A percentile compares a stretch with the other conserved stretches of the same genome.
phyloP scores from a whole-genome alignment of 495 filamentous ascomycete species.

The Aspergillus indologenus region DNA sequence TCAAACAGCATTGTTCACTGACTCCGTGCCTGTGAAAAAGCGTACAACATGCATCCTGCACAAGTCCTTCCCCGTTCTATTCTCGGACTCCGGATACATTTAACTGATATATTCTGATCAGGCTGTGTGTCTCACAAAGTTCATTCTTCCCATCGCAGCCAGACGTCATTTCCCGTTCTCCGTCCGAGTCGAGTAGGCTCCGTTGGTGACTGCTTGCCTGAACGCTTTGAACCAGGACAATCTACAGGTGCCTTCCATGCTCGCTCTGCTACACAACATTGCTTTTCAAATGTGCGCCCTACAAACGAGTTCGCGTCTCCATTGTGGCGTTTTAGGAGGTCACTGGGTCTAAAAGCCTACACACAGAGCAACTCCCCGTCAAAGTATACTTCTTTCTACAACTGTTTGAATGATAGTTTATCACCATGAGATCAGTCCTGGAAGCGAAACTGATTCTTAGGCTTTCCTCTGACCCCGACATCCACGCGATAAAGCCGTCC shows the following conservation, averaged over 20 bases:
- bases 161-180: background rate
- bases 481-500: slow-evolving; percentile 67
- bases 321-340: background rate
- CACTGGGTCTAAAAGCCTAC: background rate
- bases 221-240: background rate
- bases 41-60: too few relatives aligned
- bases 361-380: background rate
- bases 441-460: slow-evolving; percentile 52
- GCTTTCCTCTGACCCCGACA: slow-evolving; percentile 60
- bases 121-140: background rate
- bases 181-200: background rate
- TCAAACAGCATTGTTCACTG: too few relatives aligned
- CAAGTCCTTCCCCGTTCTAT: background rate
- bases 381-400: background rate
- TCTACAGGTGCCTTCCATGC: background rate
- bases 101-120: background rate
- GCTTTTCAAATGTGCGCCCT: too few relatives aligned
- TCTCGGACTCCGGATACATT: background rate
- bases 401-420: background rate
- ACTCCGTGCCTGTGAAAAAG: too few relatives aligned
- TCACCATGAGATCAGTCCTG: slow-evolving; percentile 10
- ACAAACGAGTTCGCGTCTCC: background rate
- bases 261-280: background rate
- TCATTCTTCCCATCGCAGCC: background rate
- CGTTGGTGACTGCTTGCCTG: background rate